Base-by-base conservation (phyloP, 345 rosid species). In the Arabis alpina region DNA sequence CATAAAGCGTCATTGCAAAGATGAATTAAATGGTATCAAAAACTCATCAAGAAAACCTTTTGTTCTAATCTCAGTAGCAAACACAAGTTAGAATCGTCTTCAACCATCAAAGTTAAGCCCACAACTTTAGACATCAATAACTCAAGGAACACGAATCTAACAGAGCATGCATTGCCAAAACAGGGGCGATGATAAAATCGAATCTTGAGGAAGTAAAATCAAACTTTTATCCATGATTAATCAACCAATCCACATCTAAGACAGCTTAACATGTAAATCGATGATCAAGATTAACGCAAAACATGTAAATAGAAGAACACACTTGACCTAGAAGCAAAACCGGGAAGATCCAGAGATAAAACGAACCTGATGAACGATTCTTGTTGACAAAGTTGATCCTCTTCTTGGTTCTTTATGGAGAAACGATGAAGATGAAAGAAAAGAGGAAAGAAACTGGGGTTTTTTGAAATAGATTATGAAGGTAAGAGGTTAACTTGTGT, bases 171-270 rank as follows among this genome's bases (percentile, higher is more conserved):
- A 42, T 8, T 61, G 66, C 15, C 11, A 51, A 19, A 36, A 8
- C 5, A 55, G 42, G 24, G 23, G 23, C 41, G 32, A 30, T 54
- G 16, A 5, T 5, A 55, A 34, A 24, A 58, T 5, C 30, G 54
- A 44, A 72, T 25, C n/a, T 28, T 49, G 34, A 23, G 63, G 27
- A 43, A 67, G 43, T 6, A 9, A n/a, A 59, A 15, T 37, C 68
- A 68, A 51, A 88, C 97, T 89, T 87, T 47, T 93, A 91, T 79
- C 98, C 98, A 91, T 73, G 77, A 86, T 85, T 86, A 56, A 76
- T 71, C 80, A 70, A 83, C 96, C 61, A 73, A 19, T 19, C 23
- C 23, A 19, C 23, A 19, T 19, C 23, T 19, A 19, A 19, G 23
- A 19, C 23, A 19, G 0, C 23, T 0, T 19, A 19, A 19, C 23